Conservation (phyloP, 345 rosid species). For the Turritis glabra region DNA sequence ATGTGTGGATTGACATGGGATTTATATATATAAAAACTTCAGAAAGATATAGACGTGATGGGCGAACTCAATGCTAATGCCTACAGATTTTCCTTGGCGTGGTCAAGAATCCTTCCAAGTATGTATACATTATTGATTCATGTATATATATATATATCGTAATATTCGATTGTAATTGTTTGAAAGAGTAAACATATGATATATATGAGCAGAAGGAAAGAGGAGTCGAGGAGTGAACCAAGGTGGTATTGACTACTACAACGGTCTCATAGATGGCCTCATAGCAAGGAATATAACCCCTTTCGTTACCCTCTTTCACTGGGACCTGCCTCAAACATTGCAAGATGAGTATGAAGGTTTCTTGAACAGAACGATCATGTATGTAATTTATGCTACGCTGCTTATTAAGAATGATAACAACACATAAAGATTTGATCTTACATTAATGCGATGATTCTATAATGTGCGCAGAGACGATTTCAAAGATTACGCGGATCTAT, state of each 20-base stretch:
- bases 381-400: slow-evolving; percentile 14
- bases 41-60: slow-evolving; percentile 31
- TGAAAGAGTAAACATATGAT: not conserved
- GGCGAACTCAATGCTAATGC: not conserved
- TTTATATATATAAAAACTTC: not conserved
- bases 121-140: not conserved
- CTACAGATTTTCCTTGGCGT: slow-evolving; percentile 39
- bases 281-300: slow-evolving; percentile 37
- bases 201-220: slow-evolving; percentile 40
- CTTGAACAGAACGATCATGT: slow-evolving; percentile 44
- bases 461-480: slow-evolving; percentile 41
- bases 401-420: not conserved
- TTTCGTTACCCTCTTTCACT: slow-evolving; percentile 48
- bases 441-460: not conserved
- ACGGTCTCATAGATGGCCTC: slow-evolving; percentile 47
- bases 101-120: slow-evolving; percentile 40
- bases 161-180: not conserved
- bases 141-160: not conserved
- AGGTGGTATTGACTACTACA: slow-evolving; percentile 45
- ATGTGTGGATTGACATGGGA: not conserved
- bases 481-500: slow-evolving; percentile 41
- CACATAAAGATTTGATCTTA: not conserved
- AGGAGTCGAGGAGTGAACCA: slow-evolving; percentile 41
- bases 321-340: slow-evolving; percentile 55
- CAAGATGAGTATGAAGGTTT: slow-evolving; percentile 53